These are phyloP conservation scores for Aspergillus chevalieri DNA, from an alignment of 2,329 filamentous ascomycete genomes.

Conservation along the genomic window DNA sequence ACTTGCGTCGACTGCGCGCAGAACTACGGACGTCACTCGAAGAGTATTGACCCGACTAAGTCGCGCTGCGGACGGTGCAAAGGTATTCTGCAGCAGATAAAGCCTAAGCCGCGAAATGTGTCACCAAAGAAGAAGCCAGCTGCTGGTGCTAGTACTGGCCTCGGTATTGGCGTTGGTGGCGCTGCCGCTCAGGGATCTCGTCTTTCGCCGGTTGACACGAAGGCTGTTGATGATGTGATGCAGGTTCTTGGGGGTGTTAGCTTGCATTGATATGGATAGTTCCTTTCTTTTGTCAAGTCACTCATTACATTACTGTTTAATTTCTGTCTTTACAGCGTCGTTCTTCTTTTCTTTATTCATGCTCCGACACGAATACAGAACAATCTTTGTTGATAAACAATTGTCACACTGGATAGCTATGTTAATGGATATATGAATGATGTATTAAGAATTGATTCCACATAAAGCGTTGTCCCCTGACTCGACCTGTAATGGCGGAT, in stretches of 20 bases:
- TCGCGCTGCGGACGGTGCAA: constrained; percentile 76
- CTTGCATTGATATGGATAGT: neutral
- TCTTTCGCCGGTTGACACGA: constrained; percentile 1
- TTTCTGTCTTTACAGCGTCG: no score
- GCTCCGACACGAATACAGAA: neutral
- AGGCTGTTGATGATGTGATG: constrained; percentile 5
- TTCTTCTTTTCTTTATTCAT: neutral
- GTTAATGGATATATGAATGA: neutral
- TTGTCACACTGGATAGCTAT: neutral
- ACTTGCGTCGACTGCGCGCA: constrained; percentile 61
- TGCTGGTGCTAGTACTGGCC: neutral
- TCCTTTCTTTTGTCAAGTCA: neutral
- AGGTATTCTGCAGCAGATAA: constrained; percentile 64
- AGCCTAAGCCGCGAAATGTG: constrained; percentile 61
- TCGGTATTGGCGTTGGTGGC: neutral
- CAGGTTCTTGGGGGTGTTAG: constrained; percentile 6
- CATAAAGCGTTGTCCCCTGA: neutral
- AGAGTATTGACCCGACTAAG: constrained; percentile 67
- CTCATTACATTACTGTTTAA: neutral
- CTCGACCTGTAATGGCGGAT: no score
- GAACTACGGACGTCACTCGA: constrained; percentile 77
- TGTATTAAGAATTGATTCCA: neutral
- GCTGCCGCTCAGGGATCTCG: neutral
- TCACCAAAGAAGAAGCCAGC: constrained; percentile 21
- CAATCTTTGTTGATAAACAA: neutral